Conservation (phyloP, 345 rosid genomes). For the Mallotus nudiflorus region DNA sequence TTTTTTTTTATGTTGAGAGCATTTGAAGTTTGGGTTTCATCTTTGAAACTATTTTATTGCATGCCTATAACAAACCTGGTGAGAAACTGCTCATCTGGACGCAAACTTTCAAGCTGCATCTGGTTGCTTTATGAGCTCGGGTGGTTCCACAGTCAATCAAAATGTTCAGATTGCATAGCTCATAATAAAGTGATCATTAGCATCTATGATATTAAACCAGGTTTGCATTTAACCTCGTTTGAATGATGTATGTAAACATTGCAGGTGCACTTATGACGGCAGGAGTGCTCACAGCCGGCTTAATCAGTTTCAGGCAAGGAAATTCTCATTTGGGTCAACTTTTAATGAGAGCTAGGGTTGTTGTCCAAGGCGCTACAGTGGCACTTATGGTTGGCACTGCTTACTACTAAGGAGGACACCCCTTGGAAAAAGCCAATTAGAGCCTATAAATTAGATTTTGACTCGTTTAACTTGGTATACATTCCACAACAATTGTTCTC, state of each 20-base stretch:
- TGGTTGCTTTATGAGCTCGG: no score
- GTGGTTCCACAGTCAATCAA: no score
- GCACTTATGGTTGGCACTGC: slow-evolving; percentile 92
- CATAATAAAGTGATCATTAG: neutral
- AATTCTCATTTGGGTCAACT: slow-evolving; percentile 72
- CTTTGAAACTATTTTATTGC: no score
- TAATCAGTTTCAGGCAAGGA: slow-evolving; percentile 76
- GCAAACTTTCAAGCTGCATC: no score
- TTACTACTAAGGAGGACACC: slow-evolving; percentile 80
- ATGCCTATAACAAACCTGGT: no score
- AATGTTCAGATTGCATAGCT: neutral
- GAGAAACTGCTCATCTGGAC: no score
- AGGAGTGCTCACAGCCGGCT: slow-evolving; percentile 96
- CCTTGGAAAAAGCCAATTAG: slow-evolving; percentile 60
- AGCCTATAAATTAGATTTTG: neutral
- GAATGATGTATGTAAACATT: neutral
- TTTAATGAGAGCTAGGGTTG: slow-evolving; percentile 83
- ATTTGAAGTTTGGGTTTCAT: no score
- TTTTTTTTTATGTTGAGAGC: no score
- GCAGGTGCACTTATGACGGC: slow-evolving; percentile 91
- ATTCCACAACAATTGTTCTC: neutral
- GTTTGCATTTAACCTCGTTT: neutral
- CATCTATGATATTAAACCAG: neutral
- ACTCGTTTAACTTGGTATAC: neutral
- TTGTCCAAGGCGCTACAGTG: slow-evolving; percentile 82